Evolutionary conservation across 2,329 filamentous ascomycete genomes (phyloP), one percentile per base, ranked within the genome.

Genomic region (Coleophoma crateriformis): DNA sequence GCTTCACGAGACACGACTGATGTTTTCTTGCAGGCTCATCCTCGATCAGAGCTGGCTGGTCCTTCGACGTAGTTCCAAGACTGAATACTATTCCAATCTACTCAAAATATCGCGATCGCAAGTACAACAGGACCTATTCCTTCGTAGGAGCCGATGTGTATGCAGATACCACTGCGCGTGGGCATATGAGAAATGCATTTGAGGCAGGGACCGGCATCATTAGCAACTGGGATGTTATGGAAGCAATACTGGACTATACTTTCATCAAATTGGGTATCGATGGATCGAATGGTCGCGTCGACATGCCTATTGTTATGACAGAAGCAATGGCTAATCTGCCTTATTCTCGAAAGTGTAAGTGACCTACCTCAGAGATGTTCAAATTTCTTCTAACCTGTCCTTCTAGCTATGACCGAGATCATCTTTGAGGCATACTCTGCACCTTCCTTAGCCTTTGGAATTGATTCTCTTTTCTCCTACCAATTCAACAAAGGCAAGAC

Each of bases 181-280:
- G 90, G 11, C 94, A 97, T 66, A 85, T 95, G 52, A 86, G 92
- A 65, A 88, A 89, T 66, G 86, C 91, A 1, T 97, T 96, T 61
- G 94, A 99, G 67, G 81, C 86, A 2, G 91, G 91, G 20, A 92
- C 86, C 41, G 92, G 91, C 56, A 86, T 99, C 44, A 83, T 97
- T 53, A 91, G 89, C 67, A 97, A 97, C 66, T 99, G 95, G 90
- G 94, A 99, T 68, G 91, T 90, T 33, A 90, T 96, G 82, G 94
- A 99, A 68, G 90, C 92, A 51, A 77, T 96, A 5, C 71, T 99
- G 43, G 94, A 99, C 71, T 96, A 96, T 68, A 79, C 91, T 39
- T 99, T 99, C 67, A 77, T 96, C 58, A 97, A 96, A 71, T 73
- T 99, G 48, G 94, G 94, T 4, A 78, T 99, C 59, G 90, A 95